Evolutionary conservation across 257 asterid species (phyloP).

Genomic region (Coffea canephora): DNA sequence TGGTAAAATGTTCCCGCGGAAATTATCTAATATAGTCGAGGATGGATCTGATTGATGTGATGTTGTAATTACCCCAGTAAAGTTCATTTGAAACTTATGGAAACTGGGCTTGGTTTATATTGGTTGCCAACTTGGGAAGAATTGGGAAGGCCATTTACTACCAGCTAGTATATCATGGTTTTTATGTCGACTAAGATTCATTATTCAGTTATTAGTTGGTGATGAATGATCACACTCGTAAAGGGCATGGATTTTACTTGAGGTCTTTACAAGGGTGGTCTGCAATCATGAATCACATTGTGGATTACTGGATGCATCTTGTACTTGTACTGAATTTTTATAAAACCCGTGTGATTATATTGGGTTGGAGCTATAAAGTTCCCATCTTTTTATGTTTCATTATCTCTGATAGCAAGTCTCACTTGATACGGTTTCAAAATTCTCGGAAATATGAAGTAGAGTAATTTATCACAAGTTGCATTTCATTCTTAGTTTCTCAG

Average conservation of each 20-base stretch:
- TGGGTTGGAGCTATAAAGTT: background rate
- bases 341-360: background rate
- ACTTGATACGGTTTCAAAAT: background rate
- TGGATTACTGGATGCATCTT: background rate
- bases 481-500: background rate
- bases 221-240: background rate
- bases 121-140: background rate
- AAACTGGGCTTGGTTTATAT: background rate
- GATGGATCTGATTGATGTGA: slow-evolving; percentile 1
- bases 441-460: background rate
- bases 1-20: background rate
- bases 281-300: background rate
- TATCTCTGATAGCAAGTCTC: background rate
- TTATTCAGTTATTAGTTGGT: background rate
- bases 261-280: background rate
- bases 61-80: background rate
- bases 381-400: background rate
- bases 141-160: background rate
- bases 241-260: background rate
- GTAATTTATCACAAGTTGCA: background rate
- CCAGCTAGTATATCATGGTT: background rate
- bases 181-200: background rate
- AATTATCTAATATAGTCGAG: background rate
- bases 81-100: background rate
- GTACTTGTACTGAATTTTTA: background rate